Percentiles rank a stretch among this genome's conserved stretches.
Evolutionary conservation across 208 protist species (phyloP).

Genomic region (Leishmania tropica): DNA sequence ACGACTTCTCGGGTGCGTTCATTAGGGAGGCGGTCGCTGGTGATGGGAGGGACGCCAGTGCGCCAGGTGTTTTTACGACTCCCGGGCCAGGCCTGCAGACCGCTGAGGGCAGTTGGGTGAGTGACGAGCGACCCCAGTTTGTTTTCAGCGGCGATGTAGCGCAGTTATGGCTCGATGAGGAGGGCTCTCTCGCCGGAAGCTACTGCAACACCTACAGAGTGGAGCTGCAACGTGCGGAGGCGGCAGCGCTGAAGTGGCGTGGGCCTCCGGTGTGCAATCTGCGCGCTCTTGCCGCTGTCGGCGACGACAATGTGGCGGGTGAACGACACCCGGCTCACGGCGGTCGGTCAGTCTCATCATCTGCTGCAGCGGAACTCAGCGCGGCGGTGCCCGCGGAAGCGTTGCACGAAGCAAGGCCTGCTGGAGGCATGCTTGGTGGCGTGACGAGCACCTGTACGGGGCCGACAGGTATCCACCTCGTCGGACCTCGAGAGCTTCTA

Average conservation of each 20-base stretch:
- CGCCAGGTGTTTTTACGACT: background rate
- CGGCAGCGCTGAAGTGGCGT: conserved; percentile 20
- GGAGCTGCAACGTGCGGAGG: background rate
- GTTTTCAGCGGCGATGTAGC: conserved; percentile 28
- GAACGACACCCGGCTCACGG: background rate
- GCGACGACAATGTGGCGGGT: background rate
- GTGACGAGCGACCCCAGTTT: background rate
- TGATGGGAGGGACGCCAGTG: background rate
- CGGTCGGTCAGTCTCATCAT: background rate
- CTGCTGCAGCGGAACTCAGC: background rate
- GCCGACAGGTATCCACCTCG: background rate
- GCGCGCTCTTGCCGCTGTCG: background rate
- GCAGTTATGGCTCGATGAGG: conserved; percentile 20
- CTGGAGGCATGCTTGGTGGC: background rate
- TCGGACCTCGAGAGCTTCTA: conserved; percentile 3
- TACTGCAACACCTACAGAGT: conserved; percentile 24
- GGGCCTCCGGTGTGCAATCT: conserved; percentile 5
- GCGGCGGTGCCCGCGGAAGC: background rate
- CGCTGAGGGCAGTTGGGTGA: background rate
- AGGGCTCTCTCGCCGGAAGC: background rate
- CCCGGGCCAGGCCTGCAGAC: background rate
- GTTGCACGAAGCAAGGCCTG: background rate
- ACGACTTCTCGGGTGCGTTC: background rate
- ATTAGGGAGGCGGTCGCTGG: background rate
- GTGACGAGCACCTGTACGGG: background rate